These are phyloP conservation scores for Nicotiana tomentosiformis DNA, from an alignment of 257 asterid genomes.

Conservation along the genomic window DNA sequence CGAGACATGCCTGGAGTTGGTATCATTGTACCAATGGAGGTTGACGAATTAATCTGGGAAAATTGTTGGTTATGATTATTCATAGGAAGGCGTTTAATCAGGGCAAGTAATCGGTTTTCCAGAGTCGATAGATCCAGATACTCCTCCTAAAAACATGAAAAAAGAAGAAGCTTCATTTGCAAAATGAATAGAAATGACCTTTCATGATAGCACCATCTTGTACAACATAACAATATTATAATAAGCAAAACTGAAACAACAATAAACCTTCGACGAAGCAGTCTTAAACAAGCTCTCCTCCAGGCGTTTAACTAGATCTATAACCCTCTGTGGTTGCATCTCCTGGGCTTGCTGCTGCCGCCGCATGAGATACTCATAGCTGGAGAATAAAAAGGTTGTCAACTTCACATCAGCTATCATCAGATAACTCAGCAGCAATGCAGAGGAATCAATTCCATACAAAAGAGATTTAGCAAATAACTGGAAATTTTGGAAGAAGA, in stretches of 20 bases:
- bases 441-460: not conserved
- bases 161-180: constrained; percentile 15
- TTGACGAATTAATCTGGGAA: constrained; percentile 52
- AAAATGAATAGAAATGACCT: not conserved
- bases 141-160: constrained; percentile 58
- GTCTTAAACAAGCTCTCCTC: constrained; percentile 74
- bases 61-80: constrained; percentile 63
- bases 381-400: constrained; percentile 35
- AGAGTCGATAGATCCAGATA: constrained; percentile 62
- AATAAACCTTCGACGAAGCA: constrained; percentile 72
- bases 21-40: constrained; percentile 82
- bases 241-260: not conserved
- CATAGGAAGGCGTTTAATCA: constrained; percentile 44
- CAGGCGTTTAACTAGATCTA: constrained; percentile 67
- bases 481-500: not conserved
- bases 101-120: constrained; percentile 64
- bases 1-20: constrained; percentile 96
- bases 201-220: not conserved
- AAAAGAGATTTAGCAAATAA: constrained; percentile 2
- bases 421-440: not conserved
- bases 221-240: not conserved
- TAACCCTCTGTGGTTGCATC: constrained; percentile 44
- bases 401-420: constrained; percentile 8
- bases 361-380: constrained; percentile 54
- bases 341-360: constrained; percentile 60